phyloP scores from a whole-genome alignment of 2,329 filamentous ascomycete species.

The Tolypocladium tundrense region DNA sequence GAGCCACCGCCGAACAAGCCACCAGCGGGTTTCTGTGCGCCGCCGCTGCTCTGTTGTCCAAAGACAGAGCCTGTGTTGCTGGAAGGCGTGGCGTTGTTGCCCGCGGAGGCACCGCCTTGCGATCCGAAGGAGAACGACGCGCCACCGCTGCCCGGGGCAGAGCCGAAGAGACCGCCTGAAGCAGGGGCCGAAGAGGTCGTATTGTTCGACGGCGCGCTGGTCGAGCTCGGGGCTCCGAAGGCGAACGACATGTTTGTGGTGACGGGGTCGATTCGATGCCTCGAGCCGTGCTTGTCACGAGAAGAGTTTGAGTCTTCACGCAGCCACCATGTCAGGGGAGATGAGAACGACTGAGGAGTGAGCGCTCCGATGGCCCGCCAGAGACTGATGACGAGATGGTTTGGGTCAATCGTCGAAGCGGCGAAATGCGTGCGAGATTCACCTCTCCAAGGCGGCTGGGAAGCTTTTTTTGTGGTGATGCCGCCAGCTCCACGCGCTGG shows the following conservation, averaged over 20 bases:
- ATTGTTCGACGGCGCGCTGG: constrained; percentile 19
- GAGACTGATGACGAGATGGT: not conserved
- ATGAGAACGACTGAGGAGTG: not conserved
- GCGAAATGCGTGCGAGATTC: constrained; percentile 1
- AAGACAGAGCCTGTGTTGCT: constrained; percentile 18
- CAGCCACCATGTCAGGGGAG: constrained; percentile 3
- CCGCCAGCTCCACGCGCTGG: constrained; percentile 4
- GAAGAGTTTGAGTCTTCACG: constrained; percentile 1
- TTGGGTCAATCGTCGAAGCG: not conserved
- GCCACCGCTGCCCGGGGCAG: constrained; percentile 11
- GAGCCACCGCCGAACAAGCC: constrained; percentile 19
- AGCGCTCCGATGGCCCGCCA: not conserved
- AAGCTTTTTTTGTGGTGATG: constrained; percentile 4
- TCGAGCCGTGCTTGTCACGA: not conserved
- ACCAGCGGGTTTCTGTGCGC: constrained; percentile 16
- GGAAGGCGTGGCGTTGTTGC: constrained; percentile 17
- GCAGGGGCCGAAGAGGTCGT: constrained; percentile 27
- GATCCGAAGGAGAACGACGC: constrained; percentile 32
- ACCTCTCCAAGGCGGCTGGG: not conserved
- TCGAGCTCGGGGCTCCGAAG: constrained; percentile 24
- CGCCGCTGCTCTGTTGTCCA: constrained; percentile 18
- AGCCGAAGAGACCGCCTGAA: constrained; percentile 30
- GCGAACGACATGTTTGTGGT: constrained; percentile 26
- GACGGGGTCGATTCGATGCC: not conserved
- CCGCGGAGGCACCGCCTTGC: constrained; percentile 12